These are phyloP conservation scores for Pseudogymnoascus sp. DNA, from an alignment of 2,329 filamentous ascomycete genomes.

Conservation along the genomic window DNA sequence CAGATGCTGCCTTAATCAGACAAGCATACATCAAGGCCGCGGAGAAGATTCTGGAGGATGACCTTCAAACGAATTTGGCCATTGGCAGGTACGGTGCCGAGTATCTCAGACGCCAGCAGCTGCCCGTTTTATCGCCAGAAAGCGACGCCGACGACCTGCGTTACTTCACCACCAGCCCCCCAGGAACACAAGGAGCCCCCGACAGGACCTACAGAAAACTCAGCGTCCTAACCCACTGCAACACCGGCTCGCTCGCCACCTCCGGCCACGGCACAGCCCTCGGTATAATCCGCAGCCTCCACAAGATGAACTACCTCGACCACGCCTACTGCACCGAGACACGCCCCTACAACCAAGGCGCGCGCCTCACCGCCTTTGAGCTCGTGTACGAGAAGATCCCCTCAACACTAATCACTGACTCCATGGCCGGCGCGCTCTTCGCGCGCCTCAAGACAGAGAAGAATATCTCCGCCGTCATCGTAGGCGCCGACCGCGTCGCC, in stretches of 20 bases:
- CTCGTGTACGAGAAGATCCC: constrained; percentile 91
- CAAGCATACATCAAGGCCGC: constrained; percentile 68
- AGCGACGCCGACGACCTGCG: constrained; percentile 22
- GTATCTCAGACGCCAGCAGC: constrained; percentile 53
- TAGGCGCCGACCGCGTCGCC: constrained; percentile 89
- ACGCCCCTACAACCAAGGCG: constrained; percentile 94
- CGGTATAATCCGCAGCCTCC: constrained; percentile 81
- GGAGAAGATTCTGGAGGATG: constrained; percentile 77
- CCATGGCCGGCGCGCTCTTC: constrained; percentile 88
- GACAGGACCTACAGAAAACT: constrained; percentile 45
- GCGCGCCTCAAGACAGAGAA: constrained; percentile 49
- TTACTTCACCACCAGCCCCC: constrained; percentile 31
- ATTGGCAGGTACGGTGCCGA: constrained; percentile 77
- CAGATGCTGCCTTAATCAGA: constrained; percentile 47
- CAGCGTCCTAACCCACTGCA: constrained; percentile 94
- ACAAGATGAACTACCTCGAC: constrained; percentile 54
- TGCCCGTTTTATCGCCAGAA: constrained; percentile 20
- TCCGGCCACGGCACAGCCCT: constrained; percentile 96
- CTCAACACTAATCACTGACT: constrained; percentile 86
- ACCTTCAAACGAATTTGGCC: constrained; percentile 75
- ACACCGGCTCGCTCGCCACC: constrained; percentile 92
- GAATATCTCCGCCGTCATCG: constrained; percentile 77
- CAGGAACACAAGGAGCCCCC: constrained; percentile 32
- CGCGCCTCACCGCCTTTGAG: constrained; percentile 88
- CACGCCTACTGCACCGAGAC: constrained; percentile 97